A percentile compares a stretch with the other conserved stretches of the same genome.
phyloP scores from a whole-genome alignment of 768 basidiomycete species.

The Epithele typhae region DNA sequence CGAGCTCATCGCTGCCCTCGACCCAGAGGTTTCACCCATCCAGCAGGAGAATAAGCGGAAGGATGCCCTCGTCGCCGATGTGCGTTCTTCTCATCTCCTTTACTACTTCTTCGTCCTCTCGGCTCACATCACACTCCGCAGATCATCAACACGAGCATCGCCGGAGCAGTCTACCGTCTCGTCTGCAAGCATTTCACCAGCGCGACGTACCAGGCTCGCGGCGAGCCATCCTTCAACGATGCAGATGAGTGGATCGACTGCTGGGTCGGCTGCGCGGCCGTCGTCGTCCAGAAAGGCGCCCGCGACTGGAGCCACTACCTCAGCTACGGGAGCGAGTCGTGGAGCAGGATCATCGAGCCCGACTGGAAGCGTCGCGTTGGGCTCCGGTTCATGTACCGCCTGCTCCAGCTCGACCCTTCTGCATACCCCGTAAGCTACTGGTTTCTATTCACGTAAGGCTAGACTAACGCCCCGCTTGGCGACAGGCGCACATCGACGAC shows the following conservation, averaged over 20 bases:
- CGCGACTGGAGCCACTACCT: conserved; percentile 59
- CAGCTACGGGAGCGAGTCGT: conserved; percentile 46
- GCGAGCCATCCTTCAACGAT: conserved; percentile 24
- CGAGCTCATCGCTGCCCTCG: conserved; percentile 50
- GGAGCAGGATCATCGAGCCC: conserved; percentile 49
- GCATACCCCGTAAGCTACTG: conserved; percentile 49
- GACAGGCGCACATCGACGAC: conserved; percentile 41
- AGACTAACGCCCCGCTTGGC: no score
- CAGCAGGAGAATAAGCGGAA: conserved; percentile 31
- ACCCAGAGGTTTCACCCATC: conserved; percentile 26
- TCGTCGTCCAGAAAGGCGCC: conserved; percentile 50
- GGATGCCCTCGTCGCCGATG: conserved; percentile 49
- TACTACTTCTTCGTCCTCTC: no score
- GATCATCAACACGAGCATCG: conserved; percentile 47
- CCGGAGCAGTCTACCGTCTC: conserved; percentile 51
- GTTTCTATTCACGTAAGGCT: no score
- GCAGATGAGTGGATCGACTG: conserved; percentile 61
- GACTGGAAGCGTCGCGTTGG: conserved; percentile 54
- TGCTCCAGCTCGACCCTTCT: conserved; percentile 55
- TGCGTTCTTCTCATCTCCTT: conserved; percentile 22
- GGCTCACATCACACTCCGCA: conserved; percentile 25
- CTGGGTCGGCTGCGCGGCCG: conserved; percentile 68
- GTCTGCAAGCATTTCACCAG: conserved; percentile 47
- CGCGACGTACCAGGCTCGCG: conserved; percentile 24
- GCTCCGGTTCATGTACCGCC: conserved; percentile 53